Conservation (phyloP, 2,329 filamentous ascomycete genomes). For the Achaetomium macrosporum region DNA sequence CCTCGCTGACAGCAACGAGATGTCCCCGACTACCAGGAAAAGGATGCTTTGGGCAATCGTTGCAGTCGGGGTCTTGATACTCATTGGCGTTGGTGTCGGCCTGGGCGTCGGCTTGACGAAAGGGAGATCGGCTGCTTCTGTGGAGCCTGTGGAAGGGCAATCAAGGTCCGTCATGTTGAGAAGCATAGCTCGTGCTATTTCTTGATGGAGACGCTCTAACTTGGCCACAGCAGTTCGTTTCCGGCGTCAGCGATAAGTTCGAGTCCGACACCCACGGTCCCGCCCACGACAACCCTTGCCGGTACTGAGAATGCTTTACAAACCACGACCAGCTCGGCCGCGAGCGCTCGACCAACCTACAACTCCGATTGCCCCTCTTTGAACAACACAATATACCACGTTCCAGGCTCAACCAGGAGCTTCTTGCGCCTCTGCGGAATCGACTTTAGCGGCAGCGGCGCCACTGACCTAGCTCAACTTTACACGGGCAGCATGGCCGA, state of each 20-base stretch:
- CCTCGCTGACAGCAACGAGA: slow-evolving; percentile 4
- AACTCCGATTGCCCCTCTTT: slow-evolving; percentile 36
- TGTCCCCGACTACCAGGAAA: slow-evolving; percentile 26
- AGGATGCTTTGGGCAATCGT: slow-evolving; percentile 34
- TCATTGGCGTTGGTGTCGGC: slow-evolving; percentile 37
- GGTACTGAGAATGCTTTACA: slow-evolving; percentile 19
- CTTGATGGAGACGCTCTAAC: neutral
- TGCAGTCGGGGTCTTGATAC: slow-evolving; percentile 26
- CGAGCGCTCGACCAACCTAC: slow-evolving; percentile 25
- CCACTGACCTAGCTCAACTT: slow-evolving; percentile 28
- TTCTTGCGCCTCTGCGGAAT: slow-evolving; percentile 43
- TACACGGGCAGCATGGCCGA: slow-evolving; percentile 32
- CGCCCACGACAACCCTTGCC: neutral
- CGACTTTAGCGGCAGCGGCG: slow-evolving; percentile 37
- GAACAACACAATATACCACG: slow-evolving; percentile 40
- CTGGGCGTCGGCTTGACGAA: slow-evolving; percentile 26
- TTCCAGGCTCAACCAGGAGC: slow-evolving; percentile 34
- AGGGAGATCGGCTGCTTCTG: neutral
- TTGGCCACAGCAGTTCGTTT: neutral
- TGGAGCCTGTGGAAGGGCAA: slow-evolving; percentile 4
- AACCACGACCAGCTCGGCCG: slow-evolving; percentile 16
- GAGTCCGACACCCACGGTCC: neutral
- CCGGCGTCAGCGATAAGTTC: neutral
- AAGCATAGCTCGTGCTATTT: neutral
- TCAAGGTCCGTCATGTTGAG: slow-evolving; percentile 25